Evolutionary conservation across 1,139 yeast genomes (phyloP).

Genomic region (Kurtzmaniella quercitrusa): DNA sequence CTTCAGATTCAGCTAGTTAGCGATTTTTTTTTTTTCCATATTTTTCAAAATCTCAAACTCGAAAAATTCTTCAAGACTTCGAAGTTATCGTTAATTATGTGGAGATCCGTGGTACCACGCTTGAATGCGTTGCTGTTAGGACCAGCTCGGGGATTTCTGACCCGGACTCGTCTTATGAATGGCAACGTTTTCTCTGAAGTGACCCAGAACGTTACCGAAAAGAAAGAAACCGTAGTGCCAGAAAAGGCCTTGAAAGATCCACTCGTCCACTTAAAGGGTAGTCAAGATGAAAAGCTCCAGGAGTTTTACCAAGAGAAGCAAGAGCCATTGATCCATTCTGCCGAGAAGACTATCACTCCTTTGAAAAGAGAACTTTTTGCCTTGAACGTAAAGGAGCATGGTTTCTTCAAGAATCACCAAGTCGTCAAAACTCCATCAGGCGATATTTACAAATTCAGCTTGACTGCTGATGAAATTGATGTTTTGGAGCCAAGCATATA

Average conservation of each 20-base stretch:
- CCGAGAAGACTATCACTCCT: slow-evolving; percentile 56
- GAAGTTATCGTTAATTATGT: not conserved
- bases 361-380: slow-evolving; percentile 64
- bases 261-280: slow-evolving; percentile 10
- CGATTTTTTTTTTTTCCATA: not conserved
- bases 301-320: slow-evolving; percentile 31
- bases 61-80: not conserved
- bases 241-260: not conserved
- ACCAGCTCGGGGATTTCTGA: slow-evolving; percentile 8
- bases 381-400: slow-evolving; percentile 57
- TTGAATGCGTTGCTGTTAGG: not conserved
- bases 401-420: slow-evolving; percentile 70
- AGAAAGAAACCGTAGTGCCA: slow-evolving; percentile 8
- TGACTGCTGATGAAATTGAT: slow-evolving; percentile 65
- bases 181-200: slow-evolving; percentile 26
- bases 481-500: slow-evolving; percentile 82
- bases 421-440: slow-evolving; percentile 45
- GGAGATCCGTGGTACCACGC: slow-evolving; percentile 2
- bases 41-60: not conserved
- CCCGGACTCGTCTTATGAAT: slow-evolving; percentile 11
- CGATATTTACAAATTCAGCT: slow-evolving; percentile 50
- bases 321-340: slow-evolving; percentile 22
- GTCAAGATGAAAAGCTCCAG: slow-evolving; percentile 33
- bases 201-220: slow-evolving; percentile 16
- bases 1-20: too few species aligned